Conservation (phyloP, 805 yeast species). For the Sugiyamaella valdiviana region DNA sequence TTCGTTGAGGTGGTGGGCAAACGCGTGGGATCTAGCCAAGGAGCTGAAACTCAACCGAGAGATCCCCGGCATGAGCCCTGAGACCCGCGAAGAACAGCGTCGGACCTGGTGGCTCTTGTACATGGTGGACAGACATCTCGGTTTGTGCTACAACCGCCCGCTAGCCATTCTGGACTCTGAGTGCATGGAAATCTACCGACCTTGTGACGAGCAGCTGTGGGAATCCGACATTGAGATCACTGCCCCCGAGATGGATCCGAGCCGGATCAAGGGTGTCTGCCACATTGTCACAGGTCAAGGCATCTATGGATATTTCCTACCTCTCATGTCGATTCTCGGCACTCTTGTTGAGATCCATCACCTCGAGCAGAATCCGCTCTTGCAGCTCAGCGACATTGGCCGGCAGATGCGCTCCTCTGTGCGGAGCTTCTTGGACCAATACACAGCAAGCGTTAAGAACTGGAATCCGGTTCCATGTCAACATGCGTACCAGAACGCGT, state of each 20-base stretch:
- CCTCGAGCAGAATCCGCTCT: constrained; percentile 24
- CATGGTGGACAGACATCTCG: constrained; percentile 36
- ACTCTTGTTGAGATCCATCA: constrained; percentile 24
- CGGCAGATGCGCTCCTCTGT: constrained; percentile 16
- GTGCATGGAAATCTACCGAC: constrained; percentile 29
- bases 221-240: constrained; percentile 23
- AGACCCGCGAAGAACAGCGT: constrained; percentile 35
- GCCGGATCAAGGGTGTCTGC: constrained; percentile 25
- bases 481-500: constrained; percentile 24
- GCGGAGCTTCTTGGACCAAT: constrained; percentile 16
- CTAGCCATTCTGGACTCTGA: constrained; percentile 32
- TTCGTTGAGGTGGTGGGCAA: constrained; percentile 30
- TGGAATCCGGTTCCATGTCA: constrained; percentile 17
- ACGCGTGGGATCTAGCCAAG: constrained; percentile 29
- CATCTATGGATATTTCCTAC: constrained; percentile 37
- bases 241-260: constrained; percentile 29
- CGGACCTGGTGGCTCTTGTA: constrained; percentile 40
- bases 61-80: constrained; percentile 21
- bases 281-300: constrained; percentile 30
- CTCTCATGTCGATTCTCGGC: constrained; percentile 33
- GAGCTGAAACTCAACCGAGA: constrained; percentile 29
- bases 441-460: constrained; percentile 17
- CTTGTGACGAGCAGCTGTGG: constrained; percentile 35
- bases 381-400: constrained; percentile 14
- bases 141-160: constrained; percentile 34